phyloP scores from a whole-genome alignment of 192 early-diverging fungal species.

The Martensiomyces pterosporus region DNA sequence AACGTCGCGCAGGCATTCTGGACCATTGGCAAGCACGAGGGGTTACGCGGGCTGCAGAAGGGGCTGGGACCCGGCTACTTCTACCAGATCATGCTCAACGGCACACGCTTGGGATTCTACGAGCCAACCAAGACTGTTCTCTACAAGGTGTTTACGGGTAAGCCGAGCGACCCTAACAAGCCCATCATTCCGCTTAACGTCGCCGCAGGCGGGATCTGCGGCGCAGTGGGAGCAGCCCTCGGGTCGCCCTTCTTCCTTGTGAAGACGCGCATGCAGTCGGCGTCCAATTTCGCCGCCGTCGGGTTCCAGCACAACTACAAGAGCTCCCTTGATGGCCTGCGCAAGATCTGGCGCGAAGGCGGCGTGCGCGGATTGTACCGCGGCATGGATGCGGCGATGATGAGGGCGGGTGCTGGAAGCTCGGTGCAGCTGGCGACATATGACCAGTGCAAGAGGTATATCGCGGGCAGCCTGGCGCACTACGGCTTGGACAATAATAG shows the following conservation, averaged over 20 bases:
- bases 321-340: slow-evolving; percentile 61
- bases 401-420: slow-evolving; percentile 81
- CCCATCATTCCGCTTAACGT: slow-evolving; percentile 59
- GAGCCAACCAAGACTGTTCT: slow-evolving; percentile 72
- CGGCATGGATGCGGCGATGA: slow-evolving; percentile 85
- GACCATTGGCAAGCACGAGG: slow-evolving; percentile 76
- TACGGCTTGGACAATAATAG: slow-evolving; percentile 54
- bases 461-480: slow-evolving; percentile 54
- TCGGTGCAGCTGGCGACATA: slow-evolving; percentile 89
- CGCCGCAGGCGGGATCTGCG: slow-evolving; percentile 68
- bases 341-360: slow-evolving; percentile 62
- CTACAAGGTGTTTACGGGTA: slow-evolving; percentile 42
- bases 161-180: slow-evolving; percentile 23
- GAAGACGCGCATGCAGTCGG: slow-evolving; percentile 83
- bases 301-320: slow-evolving; percentile 85
- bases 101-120: slow-evolving; percentile 86
- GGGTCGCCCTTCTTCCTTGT: slow-evolving; percentile 87
- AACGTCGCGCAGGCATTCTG: slow-evolving; percentile 75
- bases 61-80: slow-evolving; percentile 85
- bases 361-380: slow-evolving; percentile 80
- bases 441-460: slow-evolving; percentile 69
- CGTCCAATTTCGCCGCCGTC: slow-evolving; percentile 65
- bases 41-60: slow-evolving; percentile 78
- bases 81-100: slow-evolving; percentile 92
- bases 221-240: slow-evolving; percentile 74